Conservation (phyloP, 176 grass and related monocot species). For the Oryza nivara region DNA sequence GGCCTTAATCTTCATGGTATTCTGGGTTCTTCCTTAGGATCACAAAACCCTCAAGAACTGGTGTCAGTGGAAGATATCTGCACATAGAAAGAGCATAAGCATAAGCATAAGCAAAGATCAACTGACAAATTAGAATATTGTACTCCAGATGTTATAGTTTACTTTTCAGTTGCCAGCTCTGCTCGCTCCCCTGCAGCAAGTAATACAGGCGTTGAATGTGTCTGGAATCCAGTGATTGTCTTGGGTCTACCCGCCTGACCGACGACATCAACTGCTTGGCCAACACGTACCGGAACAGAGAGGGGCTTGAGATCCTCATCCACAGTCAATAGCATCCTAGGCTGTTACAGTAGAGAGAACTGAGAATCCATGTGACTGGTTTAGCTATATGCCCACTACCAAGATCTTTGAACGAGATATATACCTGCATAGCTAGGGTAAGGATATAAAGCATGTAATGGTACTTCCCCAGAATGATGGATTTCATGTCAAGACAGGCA, state of each 20-base stretch:
- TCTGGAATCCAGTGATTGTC: conserved; percentile 83
- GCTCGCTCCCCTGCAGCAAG: conserved; percentile 75
- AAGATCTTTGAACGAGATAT: neutral
- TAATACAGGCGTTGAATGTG: conserved; percentile 79
- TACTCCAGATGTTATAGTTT: neutral
- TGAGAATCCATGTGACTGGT: conserved; percentile 1
- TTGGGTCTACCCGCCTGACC: conserved; percentile 72
- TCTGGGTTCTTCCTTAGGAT: conserved; percentile 79
- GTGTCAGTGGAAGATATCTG: conserved; percentile 62
- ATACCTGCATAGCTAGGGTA: conserved; percentile 78
- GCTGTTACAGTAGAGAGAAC: conserved; percentile 45
- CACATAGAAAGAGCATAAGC: conserved; percentile 2
- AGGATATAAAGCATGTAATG: conserved; percentile 82
- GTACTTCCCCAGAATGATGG: conserved; percentile 65
- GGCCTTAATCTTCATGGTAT: conserved; percentile 52
- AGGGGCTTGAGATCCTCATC: conserved; percentile 72
- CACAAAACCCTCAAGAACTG: conserved; percentile 72
- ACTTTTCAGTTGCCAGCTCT: conserved; percentile 82
- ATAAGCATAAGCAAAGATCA: neutral
- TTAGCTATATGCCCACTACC: neutral
- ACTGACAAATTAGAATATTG: neutral
- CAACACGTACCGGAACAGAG: conserved; percentile 69
- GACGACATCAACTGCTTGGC: conserved; percentile 77
- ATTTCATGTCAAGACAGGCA: conserved; percentile 83
- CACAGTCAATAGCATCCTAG: conserved; percentile 78